A percentile compares a stretch with the other conserved stretches of the same genome.
Evolutionary conservation across 345 rosid genomes (phyloP).

Genomic region (Euclidium syriacum): DNA sequence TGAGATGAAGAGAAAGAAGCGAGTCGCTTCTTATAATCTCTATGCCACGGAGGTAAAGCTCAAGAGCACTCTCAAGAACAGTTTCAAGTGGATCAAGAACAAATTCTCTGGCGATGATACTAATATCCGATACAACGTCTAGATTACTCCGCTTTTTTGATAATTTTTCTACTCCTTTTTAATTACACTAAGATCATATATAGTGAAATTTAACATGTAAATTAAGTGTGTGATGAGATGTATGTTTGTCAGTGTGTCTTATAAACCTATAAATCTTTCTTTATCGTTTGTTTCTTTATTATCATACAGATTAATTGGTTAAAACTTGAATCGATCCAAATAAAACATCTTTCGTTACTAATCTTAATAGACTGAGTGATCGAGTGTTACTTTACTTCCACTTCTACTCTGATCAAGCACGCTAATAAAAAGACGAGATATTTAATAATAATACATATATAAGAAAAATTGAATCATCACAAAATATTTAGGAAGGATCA

Average conservation of each 20-base stretch:
- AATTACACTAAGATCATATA: background rate
- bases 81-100: conserved; percentile 95
- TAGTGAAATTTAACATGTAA: conserved; percentile 19
- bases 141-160: conserved; percentile 12
- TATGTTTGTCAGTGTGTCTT: background rate
- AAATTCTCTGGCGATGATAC: conserved; percentile 46
- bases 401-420: no score
- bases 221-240: conserved; percentile 11
- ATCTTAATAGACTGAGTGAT: no score
- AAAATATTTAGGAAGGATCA: no score
- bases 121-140: conserved; percentile 29
- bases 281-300: no score
- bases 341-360: no score
- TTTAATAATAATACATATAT: no score
- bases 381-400: no score
- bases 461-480: no score
- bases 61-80: conserved; percentile 62
- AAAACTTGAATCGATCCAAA: no score
- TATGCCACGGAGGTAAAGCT: conserved; percentile 67
- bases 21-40: conserved; percentile 75
- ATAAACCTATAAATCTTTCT: no score
- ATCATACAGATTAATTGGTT: no score
- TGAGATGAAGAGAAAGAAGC: conserved; percentile 79
- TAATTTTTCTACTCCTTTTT: background rate
- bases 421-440: no score